These are phyloP conservation scores for Vigna trinervia DNA, from an alignment of 306 rosid genomes.

Conservation along the genomic window DNA sequence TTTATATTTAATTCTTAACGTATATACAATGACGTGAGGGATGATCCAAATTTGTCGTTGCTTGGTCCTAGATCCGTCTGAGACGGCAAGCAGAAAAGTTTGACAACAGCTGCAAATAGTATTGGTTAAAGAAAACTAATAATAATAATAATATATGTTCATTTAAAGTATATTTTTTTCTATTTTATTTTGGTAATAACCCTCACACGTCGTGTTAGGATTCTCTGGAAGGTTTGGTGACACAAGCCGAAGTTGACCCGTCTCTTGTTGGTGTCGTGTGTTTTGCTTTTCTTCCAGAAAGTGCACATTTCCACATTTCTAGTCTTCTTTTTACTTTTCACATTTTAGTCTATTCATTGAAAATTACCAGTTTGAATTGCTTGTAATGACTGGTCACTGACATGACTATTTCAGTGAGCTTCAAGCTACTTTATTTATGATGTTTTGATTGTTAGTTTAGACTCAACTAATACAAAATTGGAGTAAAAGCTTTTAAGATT, in stretches of 20 bases:
- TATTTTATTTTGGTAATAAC: too few species aligned
- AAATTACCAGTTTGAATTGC: too few species aligned
- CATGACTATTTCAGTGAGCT: too few species aligned
- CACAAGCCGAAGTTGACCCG: background rate
- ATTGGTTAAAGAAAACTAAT: background rate
- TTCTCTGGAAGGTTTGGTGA: background rate
- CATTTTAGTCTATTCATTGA: too few species aligned
- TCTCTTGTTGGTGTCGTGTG: background rate
- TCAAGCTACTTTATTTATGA: too few species aligned
- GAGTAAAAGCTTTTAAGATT: too few species aligned
- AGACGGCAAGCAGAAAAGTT: background rate
- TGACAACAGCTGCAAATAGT: background rate
- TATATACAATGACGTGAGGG: background rate
- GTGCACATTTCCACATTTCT: background rate
- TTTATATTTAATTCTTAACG: background rate
- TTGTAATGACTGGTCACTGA: too few species aligned
- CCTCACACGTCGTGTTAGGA: too few species aligned
- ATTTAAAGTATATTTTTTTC: background rate
- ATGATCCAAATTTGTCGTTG: background rate
- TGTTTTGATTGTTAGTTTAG: too few species aligned
- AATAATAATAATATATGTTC: background rate
- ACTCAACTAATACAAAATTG: too few species aligned
- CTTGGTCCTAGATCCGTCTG: background rate
- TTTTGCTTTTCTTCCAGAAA: background rate
- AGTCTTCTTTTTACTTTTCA: background rate